phyloP scores from a whole-genome alignment of 2,329 filamentous ascomycete species.

The Trichocomaceae sp. region DNA sequence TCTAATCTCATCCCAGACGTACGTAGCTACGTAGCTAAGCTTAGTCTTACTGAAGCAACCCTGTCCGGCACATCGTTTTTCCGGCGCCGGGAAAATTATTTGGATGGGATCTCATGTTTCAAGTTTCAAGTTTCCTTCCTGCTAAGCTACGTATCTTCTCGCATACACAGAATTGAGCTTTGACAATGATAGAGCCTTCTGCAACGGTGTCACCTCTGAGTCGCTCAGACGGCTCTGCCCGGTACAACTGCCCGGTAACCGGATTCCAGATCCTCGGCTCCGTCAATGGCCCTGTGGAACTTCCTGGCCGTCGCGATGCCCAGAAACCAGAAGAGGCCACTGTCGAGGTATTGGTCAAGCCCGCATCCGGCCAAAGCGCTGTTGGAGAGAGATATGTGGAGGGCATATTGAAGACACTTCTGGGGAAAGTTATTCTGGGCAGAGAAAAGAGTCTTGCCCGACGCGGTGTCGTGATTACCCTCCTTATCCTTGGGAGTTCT shows the following conservation, averaged over 20 bases:
- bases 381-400: conserved; percentile 78
- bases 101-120: not conserved
- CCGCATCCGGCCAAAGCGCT: conserved; percentile 77
- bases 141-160: not conserved
- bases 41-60: not conserved
- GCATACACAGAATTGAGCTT: not conserved
- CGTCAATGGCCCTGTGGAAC: conserved; percentile 90
- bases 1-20: too few species aligned
- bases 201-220: conserved; percentile 28
- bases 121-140: not conserved
- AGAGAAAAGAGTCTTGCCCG: conserved; percentile 37
- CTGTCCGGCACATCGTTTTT: not conserved
- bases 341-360: conserved; percentile 83
- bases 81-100: not conserved
- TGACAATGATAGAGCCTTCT: conserved; percentile 31
- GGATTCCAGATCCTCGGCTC: conserved; percentile 77
- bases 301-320: conserved; percentile 64
- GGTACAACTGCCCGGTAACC: conserved; percentile 35
- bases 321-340: conserved; percentile 87
- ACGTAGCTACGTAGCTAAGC: too few species aligned
- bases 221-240: conserved; percentile 37
- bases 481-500: conserved; percentile 35
- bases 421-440: conserved; percentile 37
- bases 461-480: conserved; percentile 38
- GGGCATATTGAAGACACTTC: conserved; percentile 37